Conservation (phyloP, 306 rosid species). For the Vicia sativa region DNA sequence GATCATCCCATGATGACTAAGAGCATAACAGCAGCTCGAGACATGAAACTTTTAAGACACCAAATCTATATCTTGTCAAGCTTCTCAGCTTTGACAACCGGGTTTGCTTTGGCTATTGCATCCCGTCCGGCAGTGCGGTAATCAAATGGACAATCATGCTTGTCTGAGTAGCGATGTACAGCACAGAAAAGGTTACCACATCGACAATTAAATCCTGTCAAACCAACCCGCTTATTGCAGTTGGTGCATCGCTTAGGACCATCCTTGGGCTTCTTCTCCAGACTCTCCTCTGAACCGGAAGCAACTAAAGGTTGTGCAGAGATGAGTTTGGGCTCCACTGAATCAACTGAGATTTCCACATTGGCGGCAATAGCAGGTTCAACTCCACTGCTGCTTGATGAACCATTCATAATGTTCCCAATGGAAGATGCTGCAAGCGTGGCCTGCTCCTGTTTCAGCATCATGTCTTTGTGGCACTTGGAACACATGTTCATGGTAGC, state of each 20-base stretch:
- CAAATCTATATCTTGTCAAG: slow-evolving; percentile 78
- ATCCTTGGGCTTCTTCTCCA: slow-evolving; percentile 66
- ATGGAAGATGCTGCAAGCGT: slow-evolving; percentile 84
- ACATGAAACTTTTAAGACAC: slow-evolving; percentile 37
- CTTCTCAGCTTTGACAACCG: slow-evolving; percentile 87
- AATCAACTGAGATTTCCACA: slow-evolving; percentile 46
- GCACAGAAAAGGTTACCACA: slow-evolving; percentile 80
- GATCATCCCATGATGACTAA: slow-evolving; percentile 58
- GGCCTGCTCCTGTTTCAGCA: slow-evolving; percentile 84
- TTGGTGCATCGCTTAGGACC: slow-evolving; percentile 81
- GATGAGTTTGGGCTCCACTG: slow-evolving; percentile 56
- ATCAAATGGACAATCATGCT: slow-evolving; percentile 77
- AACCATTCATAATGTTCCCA: slow-evolving; percentile 81
- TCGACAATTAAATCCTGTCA: slow-evolving; percentile 89
- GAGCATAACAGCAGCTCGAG: slow-evolving; percentile 46
- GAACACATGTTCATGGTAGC: slow-evolving; percentile 97
- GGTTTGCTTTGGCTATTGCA: slow-evolving; percentile 89
- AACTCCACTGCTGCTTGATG: slow-evolving; percentile 60
- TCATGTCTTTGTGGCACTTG: slow-evolving; percentile 86
- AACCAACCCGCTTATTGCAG: slow-evolving; percentile 89
- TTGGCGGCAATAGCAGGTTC: slow-evolving; percentile 47
- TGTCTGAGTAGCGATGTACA: slow-evolving; percentile 89
- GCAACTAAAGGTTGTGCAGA: slow-evolving; percentile 42
- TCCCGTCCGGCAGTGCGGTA: slow-evolving; percentile 82
- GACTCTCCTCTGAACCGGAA: slow-evolving; percentile 51